phyloP scores from a whole-genome alignment of 495 filamentous ascomycete species.

The Podospora pseudocomata region DNA sequence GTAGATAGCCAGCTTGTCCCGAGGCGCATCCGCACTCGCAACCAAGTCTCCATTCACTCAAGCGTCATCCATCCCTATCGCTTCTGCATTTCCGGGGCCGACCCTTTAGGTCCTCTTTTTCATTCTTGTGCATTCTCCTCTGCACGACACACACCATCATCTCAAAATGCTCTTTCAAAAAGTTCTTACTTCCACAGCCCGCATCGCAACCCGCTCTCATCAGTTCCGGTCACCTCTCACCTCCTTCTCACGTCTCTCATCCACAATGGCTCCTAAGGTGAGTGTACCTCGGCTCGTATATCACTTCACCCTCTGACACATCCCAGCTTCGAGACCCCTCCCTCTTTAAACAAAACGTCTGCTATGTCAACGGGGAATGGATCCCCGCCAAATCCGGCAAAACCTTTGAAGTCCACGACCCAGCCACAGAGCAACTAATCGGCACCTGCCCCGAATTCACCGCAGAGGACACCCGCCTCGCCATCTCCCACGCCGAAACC shows the following conservation, averaged over 20 bases:
- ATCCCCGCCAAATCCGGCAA: conserved; percentile 68
- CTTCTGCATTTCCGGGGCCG: conserved; percentile 3
- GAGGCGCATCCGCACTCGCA: conserved; percentile 5
- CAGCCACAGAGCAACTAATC: conserved; percentile 73
- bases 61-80: neutral
- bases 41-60: neutral
- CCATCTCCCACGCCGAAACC: conserved; percentile 69
- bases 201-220: conserved; percentile 30
- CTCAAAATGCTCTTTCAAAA: conserved; percentile 35
- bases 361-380: conserved; percentile 86
- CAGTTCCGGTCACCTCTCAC: conserved; percentile 28
- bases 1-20: conserved; percentile 4
- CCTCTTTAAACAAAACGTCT: conserved; percentile 71
- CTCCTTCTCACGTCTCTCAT: conserved; percentile 35
- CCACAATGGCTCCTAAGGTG: conserved; percentile 46
- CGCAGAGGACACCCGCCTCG: conserved; percentile 66
- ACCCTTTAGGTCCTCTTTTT: neutral
- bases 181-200: conserved; percentile 31
- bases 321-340: conserved; percentile 74
- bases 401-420: conserved; percentile 79
- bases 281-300: neutral
- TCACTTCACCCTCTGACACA: neutral
- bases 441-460: conserved; percentile 81
- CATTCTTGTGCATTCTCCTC: neutral
- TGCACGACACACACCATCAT: conserved; percentile 6